Evolutionary conservation across 352 stramenopile genomes (phyloP).

Genomic region (Halophytophthora batemanensis): DNA sequence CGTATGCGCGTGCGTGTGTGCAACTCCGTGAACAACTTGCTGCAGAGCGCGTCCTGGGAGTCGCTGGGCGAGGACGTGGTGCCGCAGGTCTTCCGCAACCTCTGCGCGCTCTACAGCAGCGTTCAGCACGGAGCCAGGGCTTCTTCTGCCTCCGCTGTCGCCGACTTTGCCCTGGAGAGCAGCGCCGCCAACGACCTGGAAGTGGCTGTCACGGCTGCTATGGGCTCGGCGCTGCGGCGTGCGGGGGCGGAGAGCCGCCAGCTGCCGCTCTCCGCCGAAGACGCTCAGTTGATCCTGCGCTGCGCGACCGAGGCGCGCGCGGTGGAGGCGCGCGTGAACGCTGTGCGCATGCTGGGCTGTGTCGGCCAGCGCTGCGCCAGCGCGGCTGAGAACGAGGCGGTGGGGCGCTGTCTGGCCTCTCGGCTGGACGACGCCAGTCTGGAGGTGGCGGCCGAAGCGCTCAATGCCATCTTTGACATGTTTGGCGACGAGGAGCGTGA

Average conservation of each 20-base stretch:
- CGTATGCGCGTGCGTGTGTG: constrained; percentile 78
- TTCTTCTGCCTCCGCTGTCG: constrained; percentile 16
- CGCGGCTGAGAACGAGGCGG: constrained; percentile 62
- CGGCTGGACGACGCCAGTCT: constrained; percentile 67
- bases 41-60: constrained; percentile 59
- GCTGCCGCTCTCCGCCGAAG: constrained; percentile 49
- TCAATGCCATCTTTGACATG: constrained; percentile 87
- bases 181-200: constrained; percentile 61
- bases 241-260: constrained; percentile 49
- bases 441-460: constrained; percentile 78
- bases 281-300: constrained; percentile 67
- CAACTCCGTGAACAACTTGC: constrained; percentile 82
- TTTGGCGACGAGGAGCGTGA: constrained; percentile 83
- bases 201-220: constrained; percentile 61
- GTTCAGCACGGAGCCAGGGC: constrained; percentile 40
- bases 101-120: constrained; percentile 73
- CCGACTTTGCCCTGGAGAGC: constrained; percentile 31
- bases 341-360: constrained; percentile 74
- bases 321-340: constrained; percentile 69
- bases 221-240: constrained; percentile 68
- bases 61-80: constrained; percentile 50
- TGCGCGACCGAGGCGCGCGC: constrained; percentile 59
- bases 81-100: constrained; percentile 73
- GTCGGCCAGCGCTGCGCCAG: constrained; percentile 71
- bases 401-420: constrained; percentile 56